Evolutionary conservation across 2,329 filamentous ascomycete genomes (phyloP), one percentile per base, ranked within the genome.

Genomic region (Diaporthe sp.): DNA sequence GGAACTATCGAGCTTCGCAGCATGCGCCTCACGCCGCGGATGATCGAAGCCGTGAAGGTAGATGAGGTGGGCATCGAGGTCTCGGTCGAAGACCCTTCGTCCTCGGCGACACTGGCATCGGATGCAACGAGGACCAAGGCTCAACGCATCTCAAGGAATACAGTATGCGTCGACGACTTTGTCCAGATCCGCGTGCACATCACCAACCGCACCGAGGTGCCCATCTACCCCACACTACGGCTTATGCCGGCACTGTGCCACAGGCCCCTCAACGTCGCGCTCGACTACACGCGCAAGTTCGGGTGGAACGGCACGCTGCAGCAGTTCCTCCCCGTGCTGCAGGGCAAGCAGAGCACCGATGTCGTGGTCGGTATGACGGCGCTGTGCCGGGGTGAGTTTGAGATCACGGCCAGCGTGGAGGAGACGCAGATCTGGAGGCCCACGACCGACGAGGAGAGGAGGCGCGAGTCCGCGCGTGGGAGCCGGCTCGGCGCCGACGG

Each of bases 221-320:
- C 93, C 0, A 91, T 98, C 46, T 88, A 91, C 59, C 92, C 94
- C 0, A 86, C 97, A 0, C 86, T 98, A 57, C 90, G 96, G 51
- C 85, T 98, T 19, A 91, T 96, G 82, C 95, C 96, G 0, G 90
- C 92, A 69, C 89, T 98, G 22, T 90, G 94, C 59, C 91, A 95
- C 80, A 91, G 96, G 22, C 90, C 94, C 0, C 88, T 90, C 69
- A 92, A 91, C 76, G 88, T 94, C 19, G 94, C 94, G 3, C 89
- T 98, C 22, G 96, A 98, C 82, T 91, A 96, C 74, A 94, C 94
- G 57, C 92, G 94, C 80, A 94, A 95, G 77, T 89, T 98, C 72
- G 92, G 93, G 1, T 97, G 95, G 93, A 96, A 95, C 78, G 96
- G 96, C 1, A 92, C 94, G 42, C 84, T 98, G 74, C 96, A 98